phyloP scores from a whole-genome alignment of 805 yeast species.

The Lipomyces mesembrius region DNA sequence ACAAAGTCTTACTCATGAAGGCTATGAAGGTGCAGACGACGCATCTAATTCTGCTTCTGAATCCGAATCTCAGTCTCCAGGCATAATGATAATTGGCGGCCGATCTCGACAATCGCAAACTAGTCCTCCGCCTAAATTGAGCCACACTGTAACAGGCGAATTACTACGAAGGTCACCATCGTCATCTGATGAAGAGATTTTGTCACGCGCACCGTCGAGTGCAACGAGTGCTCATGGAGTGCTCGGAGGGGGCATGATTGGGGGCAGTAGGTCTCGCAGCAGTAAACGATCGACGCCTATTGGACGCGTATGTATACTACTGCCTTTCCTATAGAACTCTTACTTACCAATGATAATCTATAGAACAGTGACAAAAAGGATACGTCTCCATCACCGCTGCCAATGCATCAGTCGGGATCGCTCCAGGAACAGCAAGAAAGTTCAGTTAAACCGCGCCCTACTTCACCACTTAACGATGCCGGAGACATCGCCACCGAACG shows the following conservation, averaged over 20 bases:
- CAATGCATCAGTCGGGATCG: background rate
- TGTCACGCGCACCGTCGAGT: background rate
- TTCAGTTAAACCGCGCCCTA: background rate
- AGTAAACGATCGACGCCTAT: background rate
- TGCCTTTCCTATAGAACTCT: background rate
- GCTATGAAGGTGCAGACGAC: background rate
- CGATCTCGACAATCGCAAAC: background rate
- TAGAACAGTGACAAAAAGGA: background rate
- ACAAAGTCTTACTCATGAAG: background rate
- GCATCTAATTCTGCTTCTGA: background rate
- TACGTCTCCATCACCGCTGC: background rate
- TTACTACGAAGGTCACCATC: background rate
- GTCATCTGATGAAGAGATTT: background rate
- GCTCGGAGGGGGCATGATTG: constrained; percentile 4
- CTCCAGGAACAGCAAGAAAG: background rate
- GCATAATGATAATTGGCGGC: background rate
- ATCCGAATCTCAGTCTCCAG: background rate
- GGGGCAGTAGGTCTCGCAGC: background rate
- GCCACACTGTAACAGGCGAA: background rate
- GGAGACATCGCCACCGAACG: constrained; percentile 1
- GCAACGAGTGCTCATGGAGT: background rate
- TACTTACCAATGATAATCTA: background rate
- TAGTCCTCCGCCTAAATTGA: background rate
- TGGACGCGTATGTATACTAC: background rate
- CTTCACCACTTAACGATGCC: background rate